phyloP scores from a whole-genome alignment of 2,329 filamentous ascomycete species.

The Curvularia spicifera region DNA sequence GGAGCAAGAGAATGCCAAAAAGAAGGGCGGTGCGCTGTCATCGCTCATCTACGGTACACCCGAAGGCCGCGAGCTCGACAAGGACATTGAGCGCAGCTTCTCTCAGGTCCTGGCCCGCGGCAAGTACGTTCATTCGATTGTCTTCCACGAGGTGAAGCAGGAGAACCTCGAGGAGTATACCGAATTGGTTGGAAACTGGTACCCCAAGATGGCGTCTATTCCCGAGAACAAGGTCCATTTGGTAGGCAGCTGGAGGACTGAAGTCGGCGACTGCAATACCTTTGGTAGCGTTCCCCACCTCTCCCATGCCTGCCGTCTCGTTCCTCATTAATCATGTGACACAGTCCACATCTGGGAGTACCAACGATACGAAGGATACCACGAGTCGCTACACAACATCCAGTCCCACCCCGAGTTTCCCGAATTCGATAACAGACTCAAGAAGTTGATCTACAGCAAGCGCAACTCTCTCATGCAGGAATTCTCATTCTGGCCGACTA shows the following conservation, averaged over 20 bases:
- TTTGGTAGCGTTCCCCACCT: constrained; percentile 70
- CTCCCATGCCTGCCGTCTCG: background rate
- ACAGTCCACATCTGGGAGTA: constrained; percentile 99
- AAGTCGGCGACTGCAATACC: constrained; percentile 95
- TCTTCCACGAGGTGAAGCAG: constrained; percentile 93
- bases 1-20: constrained; percentile 66
- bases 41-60: constrained; percentile 97
- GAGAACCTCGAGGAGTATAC: constrained; percentile 96
- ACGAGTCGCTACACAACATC: constrained; percentile 86
- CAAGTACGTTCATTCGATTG: constrained; percentile 98
- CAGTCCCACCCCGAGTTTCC: constrained; percentile 81
- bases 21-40: constrained; percentile 72
- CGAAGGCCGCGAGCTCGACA: constrained; percentile 91
- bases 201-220: constrained; percentile 83
- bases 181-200: constrained; percentile 86
- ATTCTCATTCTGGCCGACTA: constrained; percentile 99
- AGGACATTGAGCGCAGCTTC: constrained; percentile 95
- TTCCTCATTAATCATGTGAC: constrained; percentile 14
- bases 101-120: constrained; percentile 92
- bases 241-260: constrained; percentile 97
- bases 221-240: constrained; percentile 93
- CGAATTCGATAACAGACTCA: constrained; percentile 83
- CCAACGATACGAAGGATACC: constrained; percentile 94
- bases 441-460: constrained; percentile 83
- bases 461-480: constrained; percentile 96